Conservation (phyloP, 768 basidiomycete genomes). For the Paxillus rubicundulus region DNA sequence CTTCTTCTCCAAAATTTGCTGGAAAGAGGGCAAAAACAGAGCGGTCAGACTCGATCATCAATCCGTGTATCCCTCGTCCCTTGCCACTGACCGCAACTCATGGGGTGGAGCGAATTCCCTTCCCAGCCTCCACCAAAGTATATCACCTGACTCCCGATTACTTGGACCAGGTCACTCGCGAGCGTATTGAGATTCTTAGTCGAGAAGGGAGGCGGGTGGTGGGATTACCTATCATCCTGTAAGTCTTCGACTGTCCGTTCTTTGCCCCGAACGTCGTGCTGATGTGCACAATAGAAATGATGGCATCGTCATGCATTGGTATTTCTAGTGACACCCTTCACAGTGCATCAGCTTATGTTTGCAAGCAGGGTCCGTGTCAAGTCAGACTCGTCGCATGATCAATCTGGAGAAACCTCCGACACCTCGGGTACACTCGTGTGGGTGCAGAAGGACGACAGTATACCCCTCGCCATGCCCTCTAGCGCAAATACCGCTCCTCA, state of each 20-base stretch:
- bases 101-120: conserved; percentile 30
- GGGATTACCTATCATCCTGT: conserved; percentile 26
- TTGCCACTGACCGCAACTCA: conserved; percentile 19
- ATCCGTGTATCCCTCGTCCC: conserved; percentile 6
- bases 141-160: conserved; percentile 8
- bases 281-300: conserved; percentile 22
- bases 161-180: conserved; percentile 13
- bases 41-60: not conserved
- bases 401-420: not conserved
- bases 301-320: conserved; percentile 31
- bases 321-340: not conserved
- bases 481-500: not conserved
- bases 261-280: not conserved
- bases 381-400: not conserved
- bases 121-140: conserved; percentile 8
- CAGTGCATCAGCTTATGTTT: conserved; percentile 7
- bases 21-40: conserved; percentile 25
- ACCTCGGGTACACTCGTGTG: not conserved
- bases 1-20: not conserved
- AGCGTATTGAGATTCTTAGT: conserved; percentile 19
- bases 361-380: conserved; percentile 15
- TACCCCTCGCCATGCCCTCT: not conserved
- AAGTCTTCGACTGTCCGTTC: conserved; percentile 3
- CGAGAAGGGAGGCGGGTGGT: conserved; percentile 23
- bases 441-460: not conserved